Conservation (phyloP, 2,329 filamentous ascomycete genomes). For the Aspergillus alliaceus region DNA sequence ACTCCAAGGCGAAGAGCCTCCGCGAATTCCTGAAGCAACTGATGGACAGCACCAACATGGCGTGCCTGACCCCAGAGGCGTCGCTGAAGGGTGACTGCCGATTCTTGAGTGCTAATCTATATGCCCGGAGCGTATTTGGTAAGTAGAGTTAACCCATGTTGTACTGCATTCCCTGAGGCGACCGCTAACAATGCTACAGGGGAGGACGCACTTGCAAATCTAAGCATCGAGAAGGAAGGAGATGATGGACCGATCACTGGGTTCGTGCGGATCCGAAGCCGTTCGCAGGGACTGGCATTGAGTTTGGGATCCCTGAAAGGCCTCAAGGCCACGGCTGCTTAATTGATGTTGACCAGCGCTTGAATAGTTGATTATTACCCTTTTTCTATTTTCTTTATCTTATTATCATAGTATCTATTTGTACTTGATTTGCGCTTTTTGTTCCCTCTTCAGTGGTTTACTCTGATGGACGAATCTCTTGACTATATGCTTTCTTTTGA, state of each 20-base stretch:
- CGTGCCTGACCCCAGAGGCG: constrained; percentile 91
- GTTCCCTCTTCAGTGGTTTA: constrained; percentile 18
- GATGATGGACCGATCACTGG: constrained; percentile 94
- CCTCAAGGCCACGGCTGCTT: constrained; percentile 67
- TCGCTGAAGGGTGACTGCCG: constrained; percentile 97
- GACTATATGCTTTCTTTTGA: constrained; percentile 22
- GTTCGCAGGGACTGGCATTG: constrained; percentile 90
- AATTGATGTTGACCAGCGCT: constrained; percentile 27
- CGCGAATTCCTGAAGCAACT: constrained; percentile 90
- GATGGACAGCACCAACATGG: constrained; percentile 99
- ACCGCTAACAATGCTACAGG: constrained; percentile 55
- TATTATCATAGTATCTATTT: constrained; percentile 20
- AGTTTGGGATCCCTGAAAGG: constrained; percentile 94
- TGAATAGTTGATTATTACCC: constrained; percentile 31
- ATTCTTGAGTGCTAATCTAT: constrained; percentile 95
- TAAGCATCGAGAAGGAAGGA: constrained; percentile 97
- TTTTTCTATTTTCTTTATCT: constrained; percentile 20
- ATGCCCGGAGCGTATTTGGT: constrained; percentile 97
- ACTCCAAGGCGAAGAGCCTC: constrained; percentile 89
- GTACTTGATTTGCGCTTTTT: constrained; percentile 21
- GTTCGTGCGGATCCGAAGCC: constrained; percentile 95
- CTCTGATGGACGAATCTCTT: constrained; percentile 32
- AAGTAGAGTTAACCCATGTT: constrained; percentile 45
- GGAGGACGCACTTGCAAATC: constrained; percentile 94
- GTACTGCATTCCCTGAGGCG: not conserved